Conservation (phyloP, 495 filamentous ascomycete species). For the Trichodelitschia bisporula region DNA sequence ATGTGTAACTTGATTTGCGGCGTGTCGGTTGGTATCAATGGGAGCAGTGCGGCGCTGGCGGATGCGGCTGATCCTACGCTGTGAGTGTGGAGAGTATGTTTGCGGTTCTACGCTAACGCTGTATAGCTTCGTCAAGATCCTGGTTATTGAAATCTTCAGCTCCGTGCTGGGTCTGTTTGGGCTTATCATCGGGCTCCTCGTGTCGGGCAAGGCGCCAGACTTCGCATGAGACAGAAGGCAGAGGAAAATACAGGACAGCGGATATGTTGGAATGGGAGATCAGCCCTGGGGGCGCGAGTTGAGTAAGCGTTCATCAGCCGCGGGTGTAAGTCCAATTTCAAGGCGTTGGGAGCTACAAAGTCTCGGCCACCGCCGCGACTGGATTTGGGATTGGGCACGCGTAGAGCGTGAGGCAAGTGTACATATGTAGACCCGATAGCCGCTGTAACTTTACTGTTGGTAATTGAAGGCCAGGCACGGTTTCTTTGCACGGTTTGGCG, state of each 20-base stretch:
- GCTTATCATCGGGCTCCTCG: conserved; percentile 75
- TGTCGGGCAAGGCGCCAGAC: conserved; percentile 55
- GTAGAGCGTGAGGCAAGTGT: too few relatives aligned
- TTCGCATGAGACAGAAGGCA: conserved; percentile 24
- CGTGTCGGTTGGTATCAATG: conserved; percentile 93
- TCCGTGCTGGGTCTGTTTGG: conserved; percentile 96
- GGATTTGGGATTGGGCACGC: too few relatives aligned
- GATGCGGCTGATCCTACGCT: conserved; percentile 84
- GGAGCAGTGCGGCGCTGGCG: conserved; percentile 82
- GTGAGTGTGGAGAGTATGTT: conserved; percentile 25
- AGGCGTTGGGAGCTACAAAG: too few relatives aligned
- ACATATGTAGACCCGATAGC: too few relatives aligned
- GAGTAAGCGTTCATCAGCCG: too few relatives aligned
- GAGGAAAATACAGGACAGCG: neutral
- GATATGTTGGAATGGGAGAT: too few relatives aligned
- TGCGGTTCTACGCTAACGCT: neutral
- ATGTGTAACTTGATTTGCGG: conserved; percentile 90
- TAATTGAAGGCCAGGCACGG: too few relatives aligned
- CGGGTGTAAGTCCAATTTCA: too few relatives aligned
- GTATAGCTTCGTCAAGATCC: conserved; percentile 82
- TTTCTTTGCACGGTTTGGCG: too few relatives aligned
- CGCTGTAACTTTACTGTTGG: too few relatives aligned
- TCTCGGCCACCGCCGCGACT: too few relatives aligned
- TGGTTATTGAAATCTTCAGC: conserved; percentile 98
- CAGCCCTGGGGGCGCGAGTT: too few relatives aligned